A percentile compares a stretch with the other conserved stretches of the same genome.
Evolutionary conservation across 306 rosid genomes (phyloP).

Genomic region (Bauhinia variegata): DNA sequence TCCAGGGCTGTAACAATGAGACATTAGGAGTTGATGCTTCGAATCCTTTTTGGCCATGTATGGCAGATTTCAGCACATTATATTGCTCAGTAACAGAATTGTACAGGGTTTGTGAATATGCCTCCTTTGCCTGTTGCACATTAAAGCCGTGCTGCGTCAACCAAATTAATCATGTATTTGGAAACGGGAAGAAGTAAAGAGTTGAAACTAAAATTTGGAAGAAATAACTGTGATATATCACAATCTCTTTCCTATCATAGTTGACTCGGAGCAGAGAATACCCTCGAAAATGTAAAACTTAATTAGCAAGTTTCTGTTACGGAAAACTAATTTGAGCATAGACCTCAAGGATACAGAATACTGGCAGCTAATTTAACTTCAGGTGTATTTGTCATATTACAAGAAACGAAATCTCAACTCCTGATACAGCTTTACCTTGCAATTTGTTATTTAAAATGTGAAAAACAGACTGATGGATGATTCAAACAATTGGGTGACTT

Average conservation of each 20-base stretch:
- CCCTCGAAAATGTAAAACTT: too few species aligned
- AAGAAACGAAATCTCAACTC: constrained; percentile 22
- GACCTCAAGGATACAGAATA: constrained; percentile 31
- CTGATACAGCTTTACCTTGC: neutral
- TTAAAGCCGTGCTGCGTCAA: constrained; percentile 32
- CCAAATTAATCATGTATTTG: constrained; percentile 22
- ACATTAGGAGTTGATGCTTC: constrained; percentile 66
- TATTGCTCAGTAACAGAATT: constrained; percentile 70
- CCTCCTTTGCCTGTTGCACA: constrained; percentile 69
- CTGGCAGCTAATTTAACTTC: constrained; percentile 13
- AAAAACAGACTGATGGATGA: neutral
- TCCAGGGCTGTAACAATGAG: constrained; percentile 88
- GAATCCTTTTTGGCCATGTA: constrained; percentile 66
- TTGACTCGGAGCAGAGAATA: too few species aligned
- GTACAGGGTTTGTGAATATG: constrained; percentile 63
- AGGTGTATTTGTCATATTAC: constrained; percentile 10
- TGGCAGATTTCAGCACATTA: constrained; percentile 77
- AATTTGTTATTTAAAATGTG: neutral
- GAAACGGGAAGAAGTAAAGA: neutral
- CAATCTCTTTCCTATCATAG: neutral
- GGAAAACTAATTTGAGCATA: too few species aligned
- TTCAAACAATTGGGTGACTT: neutral
- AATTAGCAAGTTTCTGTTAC: too few species aligned
- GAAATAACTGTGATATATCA: neutral
- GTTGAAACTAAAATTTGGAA: neutral